These are phyloP conservation scores for Linum lewisii DNA, from an alignment of 345 rosid species.

Conservation along the genomic window DNA sequence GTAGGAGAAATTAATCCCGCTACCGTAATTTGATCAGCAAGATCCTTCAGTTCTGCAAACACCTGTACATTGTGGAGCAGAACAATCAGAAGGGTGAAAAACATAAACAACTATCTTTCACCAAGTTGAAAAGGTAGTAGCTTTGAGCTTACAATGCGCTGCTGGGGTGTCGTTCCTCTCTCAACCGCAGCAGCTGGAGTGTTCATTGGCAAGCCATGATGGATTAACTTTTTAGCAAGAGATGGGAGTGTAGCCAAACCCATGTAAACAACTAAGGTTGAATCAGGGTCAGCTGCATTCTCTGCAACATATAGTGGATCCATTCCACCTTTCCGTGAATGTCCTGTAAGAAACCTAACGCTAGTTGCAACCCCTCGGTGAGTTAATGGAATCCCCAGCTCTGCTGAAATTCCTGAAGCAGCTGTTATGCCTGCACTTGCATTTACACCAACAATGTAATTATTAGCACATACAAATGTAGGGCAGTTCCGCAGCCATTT, in stretches of 20 bases:
- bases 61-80: slow-evolving; percentile 36
- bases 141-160: slow-evolving; percentile 50
- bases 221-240: slow-evolving; percentile 68
- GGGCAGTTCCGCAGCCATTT: background rate
- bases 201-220: slow-evolving; percentile 64
- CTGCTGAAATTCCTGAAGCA: slow-evolving; percentile 95
- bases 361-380: slow-evolving; percentile 85
- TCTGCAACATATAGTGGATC: slow-evolving; percentile 82
- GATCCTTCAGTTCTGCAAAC: slow-evolving; percentile 68
- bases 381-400: slow-evolving; percentile 87
- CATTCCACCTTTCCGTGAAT: slow-evolving; percentile 78
- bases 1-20: slow-evolving; percentile 74
- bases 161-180: slow-evolving; percentile 75
- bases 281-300: slow-evolving; percentile 81
- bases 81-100: background rate
- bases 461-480: slow-evolving; percentile 1
- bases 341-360: slow-evolving; percentile 89
- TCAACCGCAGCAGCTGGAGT: slow-evolving; percentile 94
- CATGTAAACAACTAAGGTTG: slow-evolving; percentile 93
- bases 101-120: background rate
- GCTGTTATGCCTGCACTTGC: slow-evolving; percentile 74
- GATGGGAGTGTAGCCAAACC: slow-evolving; percentile 90
- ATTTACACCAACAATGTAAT: background rate
- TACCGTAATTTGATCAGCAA: slow-evolving; percentile 45
- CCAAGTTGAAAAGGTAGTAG: background rate